Evolutionary conservation across 768 basidiomycete species (phyloP).

Genomic region (Peribolospora kevripleyi): DNA sequence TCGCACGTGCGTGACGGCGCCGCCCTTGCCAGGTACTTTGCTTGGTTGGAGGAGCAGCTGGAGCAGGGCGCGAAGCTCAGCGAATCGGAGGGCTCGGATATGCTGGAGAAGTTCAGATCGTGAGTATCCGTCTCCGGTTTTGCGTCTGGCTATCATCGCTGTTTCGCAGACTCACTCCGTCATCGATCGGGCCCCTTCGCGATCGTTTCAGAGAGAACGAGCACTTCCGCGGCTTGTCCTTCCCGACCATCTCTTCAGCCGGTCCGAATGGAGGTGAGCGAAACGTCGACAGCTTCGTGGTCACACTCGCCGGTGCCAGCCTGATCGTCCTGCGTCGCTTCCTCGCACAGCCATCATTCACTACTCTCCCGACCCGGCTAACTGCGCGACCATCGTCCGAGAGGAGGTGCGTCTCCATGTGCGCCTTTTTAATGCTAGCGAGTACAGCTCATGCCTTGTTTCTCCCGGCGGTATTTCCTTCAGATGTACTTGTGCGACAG

Average conservation of each 20-base stretch:
- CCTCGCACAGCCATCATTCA: conserved; percentile 55
- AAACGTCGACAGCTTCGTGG: conserved; percentile 22
- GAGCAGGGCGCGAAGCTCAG: conserved; percentile 33
- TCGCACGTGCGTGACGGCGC: conserved; percentile 54
- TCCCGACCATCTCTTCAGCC: conserved; percentile 72
- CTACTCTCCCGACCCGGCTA: conserved; percentile 51
- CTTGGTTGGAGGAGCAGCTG: conserved; percentile 79
- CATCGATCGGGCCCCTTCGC: too few relatives aligned
- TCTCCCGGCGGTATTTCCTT: conserved; percentile 9
- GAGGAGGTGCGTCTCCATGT: neutral
- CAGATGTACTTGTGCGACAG: conserved; percentile 62
- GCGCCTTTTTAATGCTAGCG: neutral
- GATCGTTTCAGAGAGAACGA: conserved; percentile 35
- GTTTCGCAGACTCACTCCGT: neutral
- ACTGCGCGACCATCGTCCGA: conserved; percentile 44
- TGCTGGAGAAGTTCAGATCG: conserved; percentile 59
- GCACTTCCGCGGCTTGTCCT: conserved; percentile 66
- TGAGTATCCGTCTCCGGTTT: conserved; percentile 21
- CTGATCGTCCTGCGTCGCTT: neutral
- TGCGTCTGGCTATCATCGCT: neutral
- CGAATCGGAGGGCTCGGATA: conserved; percentile 56
- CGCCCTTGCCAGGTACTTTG: conserved; percentile 45
- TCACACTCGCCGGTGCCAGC: neutral
- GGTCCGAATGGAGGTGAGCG: conserved; percentile 50
- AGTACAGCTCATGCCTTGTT: neutral